Evolutionary conservation across 192 early-diverging fungal species (phyloP).

Genomic region (Podila clonocystis): DNA sequence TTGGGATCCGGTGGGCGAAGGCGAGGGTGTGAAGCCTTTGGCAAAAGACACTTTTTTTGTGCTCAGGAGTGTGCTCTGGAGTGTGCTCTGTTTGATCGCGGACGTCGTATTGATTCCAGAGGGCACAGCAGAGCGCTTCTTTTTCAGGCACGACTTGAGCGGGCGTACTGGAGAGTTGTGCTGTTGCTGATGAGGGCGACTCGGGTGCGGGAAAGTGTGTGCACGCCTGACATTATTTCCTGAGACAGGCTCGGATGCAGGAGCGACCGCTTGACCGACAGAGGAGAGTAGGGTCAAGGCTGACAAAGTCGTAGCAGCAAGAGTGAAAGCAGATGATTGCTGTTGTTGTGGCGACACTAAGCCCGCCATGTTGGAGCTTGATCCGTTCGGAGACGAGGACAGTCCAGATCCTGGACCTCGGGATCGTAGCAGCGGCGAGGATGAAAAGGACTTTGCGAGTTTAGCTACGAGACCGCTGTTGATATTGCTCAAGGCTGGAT

Average conservation of each 20-base stretch:
- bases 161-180: not conserved
- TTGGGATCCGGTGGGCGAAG: constrained; percentile 29
- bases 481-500: not conserved
- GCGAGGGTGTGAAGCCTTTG: constrained; percentile 27
- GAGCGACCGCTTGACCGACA: constrained; percentile 14
- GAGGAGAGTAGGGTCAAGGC: constrained; percentile 29
- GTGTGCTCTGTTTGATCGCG: not conserved
- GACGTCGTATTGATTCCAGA: not conserved
- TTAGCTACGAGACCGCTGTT: constrained; percentile 27
- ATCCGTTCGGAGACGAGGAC: constrained; percentile 17
- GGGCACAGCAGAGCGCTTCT: not conserved
- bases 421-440: constrained; percentile 14
- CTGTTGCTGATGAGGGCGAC: not conserved
- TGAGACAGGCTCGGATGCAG: not conserved
- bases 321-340: constrained; percentile 30
- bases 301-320: constrained; percentile 26
- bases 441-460: constrained; percentile 35
- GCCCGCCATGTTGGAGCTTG: not conserved
- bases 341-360: constrained; percentile 12
- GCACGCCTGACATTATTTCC: not conserved
- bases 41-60: constrained; percentile 37
- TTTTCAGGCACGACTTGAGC: constrained; percentile 38
- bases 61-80: not conserved
- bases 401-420: not conserved
- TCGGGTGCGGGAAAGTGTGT: too few species aligned